Evolutionary conservation across 1,139 yeast genomes (phyloP).

Genomic region (Yamadazyma epiphylla): DNA sequence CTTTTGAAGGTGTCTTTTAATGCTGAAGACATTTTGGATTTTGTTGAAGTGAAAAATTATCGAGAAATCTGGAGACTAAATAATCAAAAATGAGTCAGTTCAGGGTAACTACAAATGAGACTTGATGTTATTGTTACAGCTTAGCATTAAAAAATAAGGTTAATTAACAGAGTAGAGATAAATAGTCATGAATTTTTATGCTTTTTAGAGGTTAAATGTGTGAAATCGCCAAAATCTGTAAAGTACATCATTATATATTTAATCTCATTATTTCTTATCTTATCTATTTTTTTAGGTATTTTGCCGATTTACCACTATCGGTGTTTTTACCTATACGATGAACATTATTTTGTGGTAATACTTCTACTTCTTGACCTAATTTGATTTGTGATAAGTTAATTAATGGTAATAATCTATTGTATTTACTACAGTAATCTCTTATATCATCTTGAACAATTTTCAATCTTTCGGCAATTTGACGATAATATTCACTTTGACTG

Average conservation of each 20-base stretch:
- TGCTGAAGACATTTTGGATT: slow-evolving; percentile 54
- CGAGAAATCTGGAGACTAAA: neutral
- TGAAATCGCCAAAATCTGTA: too few relatives aligned
- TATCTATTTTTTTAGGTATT: slow-evolving; percentile 4
- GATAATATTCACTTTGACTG: slow-evolving; percentile 37
- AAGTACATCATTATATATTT: too few relatives aligned
- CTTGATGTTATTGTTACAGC: too few relatives aligned
- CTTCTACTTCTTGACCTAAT: slow-evolving; percentile 44
- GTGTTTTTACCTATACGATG: slow-evolving; percentile 4
- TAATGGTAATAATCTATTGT: slow-evolving; percentile 44
- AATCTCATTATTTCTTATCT: too few relatives aligned
- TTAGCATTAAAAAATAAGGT: too few relatives aligned
- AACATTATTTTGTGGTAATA: slow-evolving; percentile 9
- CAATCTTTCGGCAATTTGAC: slow-evolving; percentile 24
- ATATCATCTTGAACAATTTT: slow-evolving; percentile 35
- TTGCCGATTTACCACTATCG: slow-evolving; percentile 5
- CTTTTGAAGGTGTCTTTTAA: slow-evolving; percentile 67
- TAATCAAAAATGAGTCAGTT: slow-evolving; percentile 23
- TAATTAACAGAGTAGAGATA: too few relatives aligned
- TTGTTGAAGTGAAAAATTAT: slow-evolving; percentile 1
- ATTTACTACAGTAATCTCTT: slow-evolving; percentile 40
- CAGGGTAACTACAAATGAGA: slow-evolving; percentile 33
- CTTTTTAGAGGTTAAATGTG: too few relatives aligned
- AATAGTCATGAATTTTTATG: too few relatives aligned
- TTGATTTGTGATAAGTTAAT: slow-evolving; percentile 49